Evolutionary conservation across 2,329 filamentous ascomycete genomes (phyloP).

Genomic region (Colletotrichum tropicicola): DNA sequence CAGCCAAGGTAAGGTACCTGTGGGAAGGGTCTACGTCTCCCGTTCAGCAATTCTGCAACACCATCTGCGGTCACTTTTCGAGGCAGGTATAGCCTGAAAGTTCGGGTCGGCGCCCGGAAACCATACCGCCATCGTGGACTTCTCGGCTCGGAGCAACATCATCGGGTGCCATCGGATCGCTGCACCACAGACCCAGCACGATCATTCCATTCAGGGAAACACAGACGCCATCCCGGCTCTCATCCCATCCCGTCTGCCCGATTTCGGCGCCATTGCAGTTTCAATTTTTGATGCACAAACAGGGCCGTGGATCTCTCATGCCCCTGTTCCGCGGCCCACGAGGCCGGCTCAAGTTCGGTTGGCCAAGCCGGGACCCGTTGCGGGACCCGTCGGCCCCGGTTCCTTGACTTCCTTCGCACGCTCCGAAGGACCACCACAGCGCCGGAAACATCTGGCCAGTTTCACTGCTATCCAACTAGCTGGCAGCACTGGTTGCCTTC

Average conservation of each 20-base stretch:
- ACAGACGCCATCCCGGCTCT: constrained; percentile 3
- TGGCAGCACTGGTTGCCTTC: too few species aligned
- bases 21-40: background rate
- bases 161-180: background rate
- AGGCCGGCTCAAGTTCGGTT: constrained; percentile 4
- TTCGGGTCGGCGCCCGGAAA: constrained; percentile 2
- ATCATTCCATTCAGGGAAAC: background rate
- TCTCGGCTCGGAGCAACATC: constrained; percentile 9
- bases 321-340: background rate
- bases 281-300: background rate
- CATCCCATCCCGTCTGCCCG: background rate
- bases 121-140: background rate
- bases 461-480: too few species aligned
- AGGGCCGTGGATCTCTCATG: background rate
- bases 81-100: background rate
- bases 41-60: too few species aligned
- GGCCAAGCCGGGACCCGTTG: constrained; percentile 17
- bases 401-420: background rate
- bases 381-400: constrained; percentile 5
- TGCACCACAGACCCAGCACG: background rate
- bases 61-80: too few species aligned
- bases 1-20: background rate
- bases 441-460: too few species aligned
- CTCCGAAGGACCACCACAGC: too few species aligned
- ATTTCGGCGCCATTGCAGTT: constrained; percentile 1